These are phyloP conservation scores for Cucumis hystrix DNA, from an alignment of 306 rosid genomes.

Conservation along the genomic window DNA sequence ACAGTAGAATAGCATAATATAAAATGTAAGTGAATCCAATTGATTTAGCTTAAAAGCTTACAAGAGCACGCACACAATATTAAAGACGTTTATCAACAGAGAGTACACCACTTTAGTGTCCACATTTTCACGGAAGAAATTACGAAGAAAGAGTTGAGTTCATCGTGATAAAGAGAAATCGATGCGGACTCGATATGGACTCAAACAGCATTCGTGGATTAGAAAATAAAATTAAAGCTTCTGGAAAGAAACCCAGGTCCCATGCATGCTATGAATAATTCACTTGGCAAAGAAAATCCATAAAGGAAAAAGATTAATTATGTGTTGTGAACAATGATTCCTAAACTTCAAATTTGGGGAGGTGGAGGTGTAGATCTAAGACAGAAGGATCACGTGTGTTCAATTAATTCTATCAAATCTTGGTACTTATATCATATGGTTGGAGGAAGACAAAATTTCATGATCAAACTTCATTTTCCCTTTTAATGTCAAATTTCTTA, in stretches of 20 bases:
- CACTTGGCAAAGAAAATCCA: not conserved
- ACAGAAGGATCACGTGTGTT: not conserved
- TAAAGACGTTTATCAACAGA: not conserved
- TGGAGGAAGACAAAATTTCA: not conserved
- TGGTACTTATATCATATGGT: not conserved
- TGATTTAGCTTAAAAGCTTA: not conserved
- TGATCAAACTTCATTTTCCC: not conserved
- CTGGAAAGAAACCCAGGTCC: not conserved
- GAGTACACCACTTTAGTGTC: not conserved
- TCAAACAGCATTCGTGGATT: not conserved
- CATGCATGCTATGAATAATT: not conserved
- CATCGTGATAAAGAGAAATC: not conserved
- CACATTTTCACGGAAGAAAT: not conserved
- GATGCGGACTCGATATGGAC: not conserved
- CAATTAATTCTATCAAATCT: not conserved
- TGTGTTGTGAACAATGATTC: not conserved
- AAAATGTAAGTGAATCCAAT: not conserved
- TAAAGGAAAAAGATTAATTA: not conserved
- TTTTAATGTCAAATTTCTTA: not conserved
- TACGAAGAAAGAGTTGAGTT: not conserved
- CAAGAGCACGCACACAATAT: no score
- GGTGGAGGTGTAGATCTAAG: not conserved
- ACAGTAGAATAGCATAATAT: not conserved
- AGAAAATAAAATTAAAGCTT: not conserved
- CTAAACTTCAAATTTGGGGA: not conserved